These are phyloP conservation scores for Xylariomycetidae sp. DNA, from an alignment of 2,329 filamentous ascomycete genomes.

Conservation along the genomic window DNA sequence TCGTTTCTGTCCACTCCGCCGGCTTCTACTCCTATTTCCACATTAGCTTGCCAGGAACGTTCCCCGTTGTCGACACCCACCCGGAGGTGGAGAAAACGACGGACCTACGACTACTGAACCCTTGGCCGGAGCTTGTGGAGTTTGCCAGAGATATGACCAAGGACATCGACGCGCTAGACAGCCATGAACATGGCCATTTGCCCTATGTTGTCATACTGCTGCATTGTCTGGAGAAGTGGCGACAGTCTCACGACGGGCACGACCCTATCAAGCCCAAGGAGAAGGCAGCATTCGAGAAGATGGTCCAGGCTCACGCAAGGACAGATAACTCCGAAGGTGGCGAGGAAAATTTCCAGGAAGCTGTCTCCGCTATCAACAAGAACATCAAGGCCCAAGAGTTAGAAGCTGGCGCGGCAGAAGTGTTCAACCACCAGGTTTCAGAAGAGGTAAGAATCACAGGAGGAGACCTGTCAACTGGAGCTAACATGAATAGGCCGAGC, in stretches of 20 bases:
- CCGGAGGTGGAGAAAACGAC: constrained; percentile 79
- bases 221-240: constrained; percentile 79
- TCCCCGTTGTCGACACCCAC: constrained; percentile 93
- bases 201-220: constrained; percentile 81
- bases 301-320: constrained; percentile 62
- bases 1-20: constrained; percentile 79
- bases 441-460: constrained; percentile 47
- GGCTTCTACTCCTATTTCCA: constrained; percentile 90
- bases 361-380: constrained; percentile 79
- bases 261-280: constrained; percentile 73
- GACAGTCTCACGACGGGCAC: constrained; percentile 58
- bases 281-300: constrained; percentile 73
- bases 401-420: constrained; percentile 63
- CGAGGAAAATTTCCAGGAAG: constrained; percentile 97
- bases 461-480: constrained; percentile 8
- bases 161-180: constrained; percentile 62
- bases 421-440: constrained; percentile 62
- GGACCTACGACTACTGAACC: constrained; percentile 75
- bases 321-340: constrained; percentile 73
- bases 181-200: constrained; percentile 84
- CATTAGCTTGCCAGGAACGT: constrained; percentile 69
- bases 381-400: constrained; percentile 66
- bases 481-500: constrained; percentile 33
- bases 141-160: constrained; percentile 63
- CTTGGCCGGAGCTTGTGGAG: constrained; percentile 74